A percentile compares a stretch with the other conserved stretches of the same genome.
Evolutionary conservation across 164 flowering plant genomes (phyloP).

Genomic region (Pachysandra terminalis): DNA sequence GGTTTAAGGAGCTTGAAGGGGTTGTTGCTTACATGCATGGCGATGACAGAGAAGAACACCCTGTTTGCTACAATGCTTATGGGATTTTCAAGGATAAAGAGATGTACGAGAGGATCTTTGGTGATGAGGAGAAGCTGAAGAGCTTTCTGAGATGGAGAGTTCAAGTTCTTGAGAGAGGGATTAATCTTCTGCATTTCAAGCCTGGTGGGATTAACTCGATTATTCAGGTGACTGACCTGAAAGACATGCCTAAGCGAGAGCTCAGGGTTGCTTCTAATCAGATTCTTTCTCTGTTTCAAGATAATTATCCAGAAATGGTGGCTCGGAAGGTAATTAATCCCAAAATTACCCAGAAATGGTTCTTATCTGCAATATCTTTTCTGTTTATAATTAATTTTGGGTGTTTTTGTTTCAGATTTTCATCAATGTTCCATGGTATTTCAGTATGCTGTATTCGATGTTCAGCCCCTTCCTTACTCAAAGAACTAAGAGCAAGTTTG

Average conservation of each 20-base stretch:
- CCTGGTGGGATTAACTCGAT: conserved; percentile 90
- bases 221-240: conserved; percentile 89
- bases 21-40: conserved; percentile 79
- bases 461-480: conserved; percentile 93
- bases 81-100: conserved; percentile 85
- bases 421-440: conserved; percentile 95
- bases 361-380: neutral
- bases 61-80: conserved; percentile 92
- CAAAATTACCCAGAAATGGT: neutral
- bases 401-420: conserved; percentile 48
- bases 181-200: conserved; percentile 66
- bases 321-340: conserved; percentile 72
- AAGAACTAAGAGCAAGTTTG: conserved; percentile 97
- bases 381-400: neutral
- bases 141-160: conserved; percentile 93
- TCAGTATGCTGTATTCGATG: conserved; percentile 76
- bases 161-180: conserved; percentile 87
- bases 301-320: conserved; percentile 97
- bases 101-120: conserved; percentile 81
- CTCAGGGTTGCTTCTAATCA: conserved; percentile 87
- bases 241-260: conserved; percentile 97
- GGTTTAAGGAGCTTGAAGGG: conserved; percentile 83
- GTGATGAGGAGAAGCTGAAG: conserved; percentile 80
- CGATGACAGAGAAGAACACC: conserved; percentile 72
- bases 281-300: conserved; percentile 84